Evolutionary conservation across 2,329 filamentous ascomycete species (phyloP), one percentile per base, ranked within the genome.

Genomic region (Pyricularia grisea): DNA sequence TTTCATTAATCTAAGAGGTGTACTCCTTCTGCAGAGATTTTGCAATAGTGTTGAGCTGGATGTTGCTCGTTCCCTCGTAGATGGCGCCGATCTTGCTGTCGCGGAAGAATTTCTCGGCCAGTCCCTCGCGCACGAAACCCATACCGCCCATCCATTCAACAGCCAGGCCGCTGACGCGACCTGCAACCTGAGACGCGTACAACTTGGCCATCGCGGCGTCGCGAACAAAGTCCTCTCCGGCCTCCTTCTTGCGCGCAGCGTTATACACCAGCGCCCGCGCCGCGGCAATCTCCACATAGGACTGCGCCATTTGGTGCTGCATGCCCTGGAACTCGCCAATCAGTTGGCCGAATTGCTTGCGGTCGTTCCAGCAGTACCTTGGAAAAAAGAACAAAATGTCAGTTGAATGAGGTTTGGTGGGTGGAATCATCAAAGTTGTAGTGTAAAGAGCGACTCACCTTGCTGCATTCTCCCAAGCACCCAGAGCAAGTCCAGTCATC

Each of bases 71-170:
- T 36, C 95, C 95, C 83, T 97, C 94, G 78, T 97, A 97, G 74
- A 97, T 98, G 72, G 93, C 93, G 11, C 95, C 95, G 76, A 99
- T 99, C 90, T 98, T 99, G 85, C 92, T 95, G 79, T 99, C 95
- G 65, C 95, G 86, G 86, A 91, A 99, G 83, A 90, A 97, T 88
- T 99, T 99, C 88, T 99, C 95, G 0, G 95, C 95, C 70, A 97
- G 88, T 0, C 95, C 95, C 79, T 99, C 95, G 64, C 95, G 85
- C 20, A 99, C 95, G 75, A 99, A 99, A 65, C 95, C 95, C 95
- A 99, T 98, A 71, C 95, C 95, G 66, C 95, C 95, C 94, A 98
- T 98, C 95, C 95, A 99, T 82, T 99, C 95, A 31, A 99, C 88
- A 0, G 94, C 95, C 66, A 91, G 86, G 7, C 94, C 89, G 69